Percentiles rank a stretch among this genome's conserved stretches.
Evolutionary conservation across 345 rosid species (phyloP).

Genomic region (Salix arbutifolia): DNA sequence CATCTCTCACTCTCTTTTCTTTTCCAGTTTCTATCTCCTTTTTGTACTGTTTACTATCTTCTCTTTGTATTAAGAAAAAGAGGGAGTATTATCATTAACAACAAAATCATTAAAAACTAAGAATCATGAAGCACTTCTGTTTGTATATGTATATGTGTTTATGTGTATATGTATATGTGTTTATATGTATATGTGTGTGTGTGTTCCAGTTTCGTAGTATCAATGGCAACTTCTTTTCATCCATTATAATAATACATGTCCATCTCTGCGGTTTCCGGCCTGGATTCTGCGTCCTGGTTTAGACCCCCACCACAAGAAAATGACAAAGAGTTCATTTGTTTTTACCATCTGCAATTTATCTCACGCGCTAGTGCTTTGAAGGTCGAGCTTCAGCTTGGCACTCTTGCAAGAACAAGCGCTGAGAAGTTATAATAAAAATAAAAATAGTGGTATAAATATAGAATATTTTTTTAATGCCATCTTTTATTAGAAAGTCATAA

Average conservation of each 20-base stretch:
- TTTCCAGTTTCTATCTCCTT: background rate
- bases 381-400: background rate
- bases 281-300: background rate
- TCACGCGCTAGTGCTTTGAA: background rate
- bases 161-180: no score
- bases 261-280: background rate
- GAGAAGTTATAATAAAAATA: background rate
- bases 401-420: background rate
- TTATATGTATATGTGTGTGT: no score
- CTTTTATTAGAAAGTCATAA: no score
- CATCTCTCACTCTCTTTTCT: background rate
- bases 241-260: background rate
- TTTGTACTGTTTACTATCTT: background rate
- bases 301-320: background rate
- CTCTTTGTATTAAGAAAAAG: background rate
- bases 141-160: background rate
- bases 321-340: background rate
- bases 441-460: no score
- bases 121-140: background rate
- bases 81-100: background rate
- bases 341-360: background rate
- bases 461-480: no score
- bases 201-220: background rate
- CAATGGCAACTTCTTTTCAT: background rate
- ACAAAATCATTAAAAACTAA: background rate